These are phyloP conservation scores for Ceratocystis diversiconidia DNA, from an alignment of 2,329 filamentous ascomycete genomes.

Conservation along the genomic window DNA sequence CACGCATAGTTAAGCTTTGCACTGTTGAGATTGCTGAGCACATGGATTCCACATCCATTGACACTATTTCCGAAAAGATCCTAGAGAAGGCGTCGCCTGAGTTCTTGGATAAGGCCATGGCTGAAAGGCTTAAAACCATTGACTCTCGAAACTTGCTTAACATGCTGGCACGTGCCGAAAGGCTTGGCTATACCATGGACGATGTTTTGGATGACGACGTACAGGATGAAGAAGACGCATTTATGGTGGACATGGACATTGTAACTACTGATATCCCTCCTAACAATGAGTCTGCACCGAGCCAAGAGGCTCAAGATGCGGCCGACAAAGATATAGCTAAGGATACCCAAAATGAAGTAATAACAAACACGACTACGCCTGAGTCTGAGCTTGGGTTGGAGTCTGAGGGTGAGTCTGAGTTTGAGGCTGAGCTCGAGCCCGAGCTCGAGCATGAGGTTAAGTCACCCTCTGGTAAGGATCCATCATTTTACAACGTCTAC, in stretches of 20 bases:
- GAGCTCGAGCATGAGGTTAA: too few species aligned
- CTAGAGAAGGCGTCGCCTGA: slow-evolving; percentile 32
- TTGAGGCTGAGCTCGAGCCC: too few species aligned
- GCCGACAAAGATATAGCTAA: neutral
- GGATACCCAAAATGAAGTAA: too few species aligned
- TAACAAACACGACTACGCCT: neutral
- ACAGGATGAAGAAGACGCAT: slow-evolving; percentile 35
- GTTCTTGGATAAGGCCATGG: slow-evolving; percentile 41
- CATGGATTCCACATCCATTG: slow-evolving; percentile 25
- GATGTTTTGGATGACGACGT: slow-evolving; percentile 20
- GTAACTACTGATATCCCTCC: slow-evolving; percentile 8
- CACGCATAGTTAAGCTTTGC: slow-evolving; percentile 29
- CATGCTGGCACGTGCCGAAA: slow-evolving; percentile 40
- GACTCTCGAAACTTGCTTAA: slow-evolving; percentile 41
- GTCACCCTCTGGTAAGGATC: neutral
- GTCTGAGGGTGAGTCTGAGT: too few species aligned
- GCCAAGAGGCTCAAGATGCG: neutral
- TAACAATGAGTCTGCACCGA: neutral
- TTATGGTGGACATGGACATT: slow-evolving; percentile 14
- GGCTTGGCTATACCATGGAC: slow-evolving; percentile 34
- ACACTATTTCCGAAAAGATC: slow-evolving; percentile 34
- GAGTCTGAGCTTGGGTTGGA: too few species aligned
- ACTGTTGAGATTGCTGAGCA: slow-evolving; percentile 29
- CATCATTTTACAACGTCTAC: neutral
- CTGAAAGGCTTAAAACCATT: slow-evolving; percentile 38